Evolutionary conservation across 2,329 filamentous ascomycete genomes (phyloP), one percentile per base, ranked within the genome.

Genomic region (Fusarium oxysporum): DNA sequence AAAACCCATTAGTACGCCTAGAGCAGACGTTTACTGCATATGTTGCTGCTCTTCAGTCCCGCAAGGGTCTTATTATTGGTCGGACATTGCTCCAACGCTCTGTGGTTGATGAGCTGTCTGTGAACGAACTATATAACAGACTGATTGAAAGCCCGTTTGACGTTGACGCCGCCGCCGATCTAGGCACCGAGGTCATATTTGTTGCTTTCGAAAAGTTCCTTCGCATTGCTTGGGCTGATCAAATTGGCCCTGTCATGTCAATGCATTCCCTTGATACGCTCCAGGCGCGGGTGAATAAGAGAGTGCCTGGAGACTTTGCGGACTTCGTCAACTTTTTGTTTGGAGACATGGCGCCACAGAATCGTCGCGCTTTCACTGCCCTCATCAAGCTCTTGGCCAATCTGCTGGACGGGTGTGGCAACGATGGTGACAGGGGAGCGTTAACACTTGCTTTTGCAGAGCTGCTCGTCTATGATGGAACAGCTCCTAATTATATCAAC

Each of bases 191-290:
- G 78, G 91, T 96, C 25, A 88, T 98, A 9, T 97, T 98, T 78
- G 92, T 93, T 32, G 93, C 95, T 0, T 98, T 98, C 80, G 95
- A 98, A 80, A 98, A 97, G 70, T 98, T 98, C 76, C 85, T 98
- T 68, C 91, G 91, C 65, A 92, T 95, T 71, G 95, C 93, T 17
- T 98, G 96, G 96, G 91, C 89, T 66, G 93, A 96, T 73, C 92
- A 94, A 76, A 95, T 98, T 86, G 96, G 96, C 0, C 90, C 93
- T 6, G 90, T 98, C 62, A 90, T 98, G 80, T 90, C 93, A 3
- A 86, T 90, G 58, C 86, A 92, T 51, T 88, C 90, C 9, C 86
- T 98, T 41, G 89, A 92, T 63, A 90, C 90, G 4, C 86, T 98
- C n/a, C 95, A 97, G 75, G 87, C 88, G 65, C 86, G 89, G 65